These are phyloP conservation scores for Pseudogymnoascus sp. DNA, from an alignment of 2,329 filamentous ascomycete species.

Conservation along the genomic window DNA sequence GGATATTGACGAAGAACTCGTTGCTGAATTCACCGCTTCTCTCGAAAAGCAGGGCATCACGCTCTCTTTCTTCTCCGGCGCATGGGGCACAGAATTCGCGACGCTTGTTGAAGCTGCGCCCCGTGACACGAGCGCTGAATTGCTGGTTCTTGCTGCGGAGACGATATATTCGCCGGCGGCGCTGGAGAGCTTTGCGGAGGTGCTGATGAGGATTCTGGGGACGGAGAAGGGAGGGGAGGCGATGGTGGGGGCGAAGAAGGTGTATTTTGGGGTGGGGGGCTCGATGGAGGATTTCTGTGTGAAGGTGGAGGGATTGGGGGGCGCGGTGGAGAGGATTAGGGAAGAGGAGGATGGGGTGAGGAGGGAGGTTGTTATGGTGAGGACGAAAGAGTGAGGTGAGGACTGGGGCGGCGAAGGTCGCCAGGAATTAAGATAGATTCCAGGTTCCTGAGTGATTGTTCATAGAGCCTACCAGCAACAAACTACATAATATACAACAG, in stretches of 20 bases:
- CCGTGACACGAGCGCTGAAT: slow-evolving; percentile 19
- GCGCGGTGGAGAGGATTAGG: slow-evolving; percentile 41
- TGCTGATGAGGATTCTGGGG: slow-evolving; percentile 51
- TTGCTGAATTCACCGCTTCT: slow-evolving; percentile 48
- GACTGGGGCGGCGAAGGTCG: too few species aligned
- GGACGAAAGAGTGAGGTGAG: background rate
- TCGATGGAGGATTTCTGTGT: slow-evolving; percentile 67
- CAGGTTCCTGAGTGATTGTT: too few species aligned
- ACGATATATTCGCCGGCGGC: slow-evolving; percentile 76
- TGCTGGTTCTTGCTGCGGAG: slow-evolving; percentile 62
- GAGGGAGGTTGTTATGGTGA: slow-evolving; percentile 46
- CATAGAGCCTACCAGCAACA: background rate
- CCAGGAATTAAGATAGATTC: too few species aligned
- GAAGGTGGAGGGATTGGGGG: slow-evolving; percentile 41
- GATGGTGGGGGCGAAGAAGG: slow-evolving; percentile 65
- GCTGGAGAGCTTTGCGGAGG: slow-evolving; percentile 59
- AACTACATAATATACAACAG: background rate
- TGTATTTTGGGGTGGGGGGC: slow-evolving; percentile 80
- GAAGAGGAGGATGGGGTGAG: slow-evolving; percentile 55
- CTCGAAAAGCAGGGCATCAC: slow-evolving; percentile 44
- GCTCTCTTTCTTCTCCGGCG: slow-evolving; percentile 64
- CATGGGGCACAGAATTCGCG: slow-evolving; percentile 61
- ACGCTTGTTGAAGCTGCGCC: slow-evolving; percentile 40
- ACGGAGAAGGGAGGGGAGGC: slow-evolving; percentile 40
- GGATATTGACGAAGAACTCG: slow-evolving; percentile 36